Conservation (phyloP, 805 yeast species). For the Nakazawaea ishiwadae region DNA sequence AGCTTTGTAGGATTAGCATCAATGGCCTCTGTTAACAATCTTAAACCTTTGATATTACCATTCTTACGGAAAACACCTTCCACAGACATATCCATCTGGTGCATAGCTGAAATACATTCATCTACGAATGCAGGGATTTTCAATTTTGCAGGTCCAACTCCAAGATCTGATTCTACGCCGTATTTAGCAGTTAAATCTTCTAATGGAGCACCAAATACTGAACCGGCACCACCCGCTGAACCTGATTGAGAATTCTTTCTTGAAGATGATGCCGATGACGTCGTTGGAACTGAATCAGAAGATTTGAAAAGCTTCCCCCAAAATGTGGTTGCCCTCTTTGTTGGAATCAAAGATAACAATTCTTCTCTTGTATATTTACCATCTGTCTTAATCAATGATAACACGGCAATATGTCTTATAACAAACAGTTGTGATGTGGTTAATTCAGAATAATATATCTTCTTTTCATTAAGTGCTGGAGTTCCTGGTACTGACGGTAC, state of each 20-base stretch:
- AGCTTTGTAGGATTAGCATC: slow-evolving; percentile 68
- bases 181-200: slow-evolving; percentile 58
- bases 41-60: slow-evolving; percentile 84
- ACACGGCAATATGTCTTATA: slow-evolving; percentile 54
- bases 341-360: slow-evolving; percentile 35
- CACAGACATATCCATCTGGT: slow-evolving; percentile 88
- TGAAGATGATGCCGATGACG: not conserved
- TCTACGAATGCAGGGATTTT: slow-evolving; percentile 84
- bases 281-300: slow-evolving; percentile 1
- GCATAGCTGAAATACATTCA: slow-evolving; percentile 76
- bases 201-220: slow-evolving; percentile 76
- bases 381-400: slow-evolving; percentile 36
- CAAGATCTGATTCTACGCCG: slow-evolving; percentile 82
- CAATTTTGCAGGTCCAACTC: slow-evolving; percentile 76
- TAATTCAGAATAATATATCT: slow-evolving; percentile 62
- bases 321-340: slow-evolving; percentile 39
- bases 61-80: slow-evolving; percentile 96
- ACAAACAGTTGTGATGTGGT: slow-evolving; percentile 51
- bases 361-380: slow-evolving; percentile 31
- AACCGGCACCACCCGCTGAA: not conserved
- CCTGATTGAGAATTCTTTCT: not conserved
- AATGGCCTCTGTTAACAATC: slow-evolving; percentile 66
- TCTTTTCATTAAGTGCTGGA: slow-evolving; percentile 16
- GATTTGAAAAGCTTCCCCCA: slow-evolving; percentile 49
- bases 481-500: not conserved